Evolutionary conservation across 768 basidiomycete species (phyloP), one percentile per base, ranked within the genome.

Genomic region (Porphyrellus cyaneotinctus): DNA sequence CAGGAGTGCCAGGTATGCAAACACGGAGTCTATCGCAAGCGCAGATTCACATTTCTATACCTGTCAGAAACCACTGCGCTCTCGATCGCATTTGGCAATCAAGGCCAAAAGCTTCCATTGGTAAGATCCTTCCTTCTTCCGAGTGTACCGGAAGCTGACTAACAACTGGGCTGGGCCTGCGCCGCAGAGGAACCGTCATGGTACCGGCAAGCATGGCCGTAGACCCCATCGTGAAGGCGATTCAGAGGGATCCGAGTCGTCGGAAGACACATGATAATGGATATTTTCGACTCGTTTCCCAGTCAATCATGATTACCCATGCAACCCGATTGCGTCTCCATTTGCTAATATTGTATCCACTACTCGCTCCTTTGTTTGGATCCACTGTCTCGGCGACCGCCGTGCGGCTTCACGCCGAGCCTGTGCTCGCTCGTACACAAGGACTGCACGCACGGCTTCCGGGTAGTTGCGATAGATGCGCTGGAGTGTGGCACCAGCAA

Each of bases 51-150:
- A 54, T 53, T 49, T 39, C 53, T 53, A 58, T 61, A 48, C 57
- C 47, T 22, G 48, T 31, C 55, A 89, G 89, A 91, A 70, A 91
- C 90, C n/a, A 93, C 91, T 39, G 85, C 90, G 11, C 78, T 93
- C 33, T 93, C 90, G 43, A 91, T 91, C 54, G 88, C 90, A 22
- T 84, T 93, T 63, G 89, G 88, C 39, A 91, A 88, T 66, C 90
- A 93, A 77, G 90, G 90, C 28, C 88, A 92, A 74, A 91, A 92
- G 69, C 75, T 93, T 52, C 91, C 90, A 44, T 68, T 91, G 78
- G 90, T 91, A 68, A 67, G 83, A 68, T 65, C 59, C 53, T 63
- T 63, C 60, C 59, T 47, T 54, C 23, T 43, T 54, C 58, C 67
- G 63, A 48, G 47, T 48, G 49, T 39, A 33, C 35, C 65, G 58